Percentiles rank a stretch among this genome's conserved stretches.
phyloP scores from a whole-genome alignment of 345 rosid genomes.

The Acer campestre region DNA sequence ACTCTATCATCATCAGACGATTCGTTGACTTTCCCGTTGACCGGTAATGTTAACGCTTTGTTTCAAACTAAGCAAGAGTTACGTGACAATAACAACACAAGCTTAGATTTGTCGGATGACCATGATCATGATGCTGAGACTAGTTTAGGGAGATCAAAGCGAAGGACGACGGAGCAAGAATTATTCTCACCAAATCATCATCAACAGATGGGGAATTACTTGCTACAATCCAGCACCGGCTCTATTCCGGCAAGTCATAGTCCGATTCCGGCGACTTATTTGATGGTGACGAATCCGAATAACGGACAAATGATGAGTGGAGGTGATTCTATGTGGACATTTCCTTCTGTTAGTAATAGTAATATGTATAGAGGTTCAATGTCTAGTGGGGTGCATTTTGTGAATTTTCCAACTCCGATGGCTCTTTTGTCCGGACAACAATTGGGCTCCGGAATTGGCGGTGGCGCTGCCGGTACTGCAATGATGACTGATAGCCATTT shows the following conservation, averaged over 20 bases:
- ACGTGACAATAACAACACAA: slow-evolving; percentile 15
- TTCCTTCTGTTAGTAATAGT: slow-evolving; percentile 37
- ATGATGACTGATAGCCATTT: slow-evolving; percentile 52
- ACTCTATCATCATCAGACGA: slow-evolving; percentile 25
- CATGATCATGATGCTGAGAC: slow-evolving; percentile 25
- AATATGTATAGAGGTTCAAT: slow-evolving; percentile 39
- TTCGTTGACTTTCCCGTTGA: slow-evolving; percentile 24
- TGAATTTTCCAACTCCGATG: slow-evolving; percentile 78
- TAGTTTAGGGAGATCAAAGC: slow-evolving; percentile 22
- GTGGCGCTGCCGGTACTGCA: slow-evolving; percentile 31
- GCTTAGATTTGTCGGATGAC: slow-evolving; percentile 27
- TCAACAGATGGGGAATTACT: slow-evolving; percentile 56
- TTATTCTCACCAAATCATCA: slow-evolving; percentile 35
- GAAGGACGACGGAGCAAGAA: slow-evolving; percentile 27
- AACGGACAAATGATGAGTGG: slow-evolving; percentile 37
- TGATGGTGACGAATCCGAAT: slow-evolving; percentile 56
- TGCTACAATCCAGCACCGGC: slow-evolving; percentile 60
- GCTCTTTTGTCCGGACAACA: slow-evolving; percentile 72
- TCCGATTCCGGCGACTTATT: slow-evolving; percentile 58
- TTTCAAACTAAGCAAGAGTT: slow-evolving; percentile 44
- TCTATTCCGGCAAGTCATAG: slow-evolving; percentile 51
- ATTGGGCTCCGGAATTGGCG: slow-evolving; percentile 37
- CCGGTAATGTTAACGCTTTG: slow-evolving; percentile 27
- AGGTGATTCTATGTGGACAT: slow-evolving; percentile 51
- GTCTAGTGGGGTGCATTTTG: slow-evolving; percentile 66